Base-by-base conservation (phyloP, 2,329 filamentous ascomycete species). In the Volutella citrinella region DNA sequence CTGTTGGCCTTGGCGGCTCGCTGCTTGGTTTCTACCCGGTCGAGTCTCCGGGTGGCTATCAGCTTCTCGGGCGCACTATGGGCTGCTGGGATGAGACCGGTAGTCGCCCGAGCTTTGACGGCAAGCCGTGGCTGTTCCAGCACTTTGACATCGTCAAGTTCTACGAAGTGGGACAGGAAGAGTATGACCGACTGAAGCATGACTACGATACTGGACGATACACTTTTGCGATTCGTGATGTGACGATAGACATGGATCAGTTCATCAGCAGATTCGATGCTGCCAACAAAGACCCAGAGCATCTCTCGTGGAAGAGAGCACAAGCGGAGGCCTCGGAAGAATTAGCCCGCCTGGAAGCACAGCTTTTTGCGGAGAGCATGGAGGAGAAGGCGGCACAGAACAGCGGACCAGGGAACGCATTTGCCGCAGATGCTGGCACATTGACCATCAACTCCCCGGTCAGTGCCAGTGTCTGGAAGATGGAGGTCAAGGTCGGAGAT, bases 391-490 rank as follows among this genome's bases (percentile, higher is more conserved):
- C 25, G 21, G 18, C 15, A 29, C 41, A 2, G 45, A 48, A 27
- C 41, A 52, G 27, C 22, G 30, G 18, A n/a, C n/a, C n/a, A n/a
- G n/a, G 27, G 33, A 24, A 44, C 43, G 38, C 38, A 25, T 27
- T 52, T 13, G 11, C 5, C n/a, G n/a, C n/a, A n/a, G n/a, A n/a
- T 12, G 8, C n/a, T 36, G 40, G 30, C 14, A 27, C 36, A 5
- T 25, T 16, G 12, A 38, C 34, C 6, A 26, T 42, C 11, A 36
- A 42, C 14, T 35, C 40, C 2, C 40, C 40, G 1, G 40, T 42
- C 8, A 35, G 40, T 59, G 73, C 73, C 7, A 76, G 72, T 36
- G 65, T 77, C 0, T 78, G 72, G 72, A 76, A 76, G 40, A 56
- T 76, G 3, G 49, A 64, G 7, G 60, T 76, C 5, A 55, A 63